phyloP scores from a whole-genome alignment of 345 rosid species.

The Syzygium oleosum region DNA sequence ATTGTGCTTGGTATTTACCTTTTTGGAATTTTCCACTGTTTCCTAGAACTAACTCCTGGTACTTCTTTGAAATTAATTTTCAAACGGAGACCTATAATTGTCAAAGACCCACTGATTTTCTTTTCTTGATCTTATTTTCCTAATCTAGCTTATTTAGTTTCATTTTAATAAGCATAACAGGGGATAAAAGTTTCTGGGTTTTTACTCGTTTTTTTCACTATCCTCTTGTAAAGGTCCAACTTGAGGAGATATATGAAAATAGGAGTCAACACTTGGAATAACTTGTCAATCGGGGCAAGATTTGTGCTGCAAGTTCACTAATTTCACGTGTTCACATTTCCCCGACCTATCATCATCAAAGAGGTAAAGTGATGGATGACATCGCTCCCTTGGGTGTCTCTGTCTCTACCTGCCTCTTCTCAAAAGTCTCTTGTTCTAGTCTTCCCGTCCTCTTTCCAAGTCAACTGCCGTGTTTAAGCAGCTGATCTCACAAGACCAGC shows the following conservation, averaged over 20 bases:
- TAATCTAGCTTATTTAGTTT: neutral
- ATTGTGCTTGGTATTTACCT: no score
- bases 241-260: neutral
- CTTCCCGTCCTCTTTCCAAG: neutral
- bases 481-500: neutral
- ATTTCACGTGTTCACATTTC: neutral
- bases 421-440: neutral
- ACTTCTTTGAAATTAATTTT: no score
- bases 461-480: neutral
- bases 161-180: neutral
- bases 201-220: neutral
- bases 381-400: neutral
- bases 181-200: neutral
- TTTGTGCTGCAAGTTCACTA: neutral
- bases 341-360: neutral
- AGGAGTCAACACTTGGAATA: neutral
- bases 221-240: neutral
- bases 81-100: no score
- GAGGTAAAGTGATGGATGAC: neutral
- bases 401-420: neutral
- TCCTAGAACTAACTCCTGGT: no score
- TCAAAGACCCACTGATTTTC: neutral
- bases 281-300: neutral
- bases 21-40: no score
- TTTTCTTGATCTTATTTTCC: neutral